Evolutionary conservation across 108 stramenopile genomes (phyloP).

Genomic region (Cylindrotheca fusiformis): DNA sequence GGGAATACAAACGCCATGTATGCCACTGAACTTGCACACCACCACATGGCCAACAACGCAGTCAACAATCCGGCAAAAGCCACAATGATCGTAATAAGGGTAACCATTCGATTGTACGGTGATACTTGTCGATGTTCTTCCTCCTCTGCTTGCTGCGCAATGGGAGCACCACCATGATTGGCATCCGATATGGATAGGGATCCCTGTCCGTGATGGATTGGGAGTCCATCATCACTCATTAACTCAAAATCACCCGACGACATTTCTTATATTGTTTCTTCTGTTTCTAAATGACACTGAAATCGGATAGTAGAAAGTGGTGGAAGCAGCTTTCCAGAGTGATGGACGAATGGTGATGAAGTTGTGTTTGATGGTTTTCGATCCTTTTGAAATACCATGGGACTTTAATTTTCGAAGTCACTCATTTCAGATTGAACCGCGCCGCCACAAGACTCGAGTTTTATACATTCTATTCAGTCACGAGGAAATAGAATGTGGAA

Average conservation of each 20-base stretch:
- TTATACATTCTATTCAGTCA: too few relatives aligned
- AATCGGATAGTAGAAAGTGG: too few relatives aligned
- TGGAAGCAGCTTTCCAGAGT: too few relatives aligned
- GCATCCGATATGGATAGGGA: slow-evolving; percentile 22
- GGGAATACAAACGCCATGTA: slow-evolving; percentile 35
- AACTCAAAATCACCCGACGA: slow-evolving; percentile 1
- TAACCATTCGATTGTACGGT: slow-evolving; percentile 1
- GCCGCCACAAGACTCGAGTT: too few relatives aligned
- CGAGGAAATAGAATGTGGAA: too few relatives aligned
- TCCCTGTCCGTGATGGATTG: slow-evolving; percentile 8
- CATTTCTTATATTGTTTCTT: not conserved
- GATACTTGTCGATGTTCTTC: slow-evolving; percentile 2
- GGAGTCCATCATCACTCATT: slow-evolving; percentile 2
- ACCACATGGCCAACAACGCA: slow-evolving; percentile 25
- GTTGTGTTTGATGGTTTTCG: too few relatives aligned
- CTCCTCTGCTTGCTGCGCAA: not conserved
- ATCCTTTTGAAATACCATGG: too few relatives aligned
- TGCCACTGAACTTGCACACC: slow-evolving; percentile 20
- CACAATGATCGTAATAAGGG: slow-evolving; percentile 12
- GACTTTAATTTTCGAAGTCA: too few relatives aligned
- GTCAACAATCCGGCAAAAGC: slow-evolving; percentile 16
- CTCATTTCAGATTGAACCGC: too few relatives aligned
- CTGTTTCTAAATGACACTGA: too few relatives aligned
- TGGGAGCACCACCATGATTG: slow-evolving; percentile 1
- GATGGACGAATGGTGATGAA: too few relatives aligned